Evolutionary conservation across 106 monocot species (phyloP).

Genomic region (Cymbidium sinense): DNA sequence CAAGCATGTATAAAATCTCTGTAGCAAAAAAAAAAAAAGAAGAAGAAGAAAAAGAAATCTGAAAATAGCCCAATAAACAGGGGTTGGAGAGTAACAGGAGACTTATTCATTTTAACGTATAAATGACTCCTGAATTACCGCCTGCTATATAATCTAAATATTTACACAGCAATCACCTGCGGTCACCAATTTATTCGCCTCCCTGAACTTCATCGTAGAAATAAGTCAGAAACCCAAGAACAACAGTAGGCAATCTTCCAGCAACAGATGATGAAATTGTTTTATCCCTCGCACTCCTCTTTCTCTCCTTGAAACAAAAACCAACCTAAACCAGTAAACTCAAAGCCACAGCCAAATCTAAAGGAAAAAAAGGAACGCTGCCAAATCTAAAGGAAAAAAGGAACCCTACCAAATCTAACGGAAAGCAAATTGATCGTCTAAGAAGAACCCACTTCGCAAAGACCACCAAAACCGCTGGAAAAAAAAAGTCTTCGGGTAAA

Average conservation of each 20-base stretch:
- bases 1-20: background rate
- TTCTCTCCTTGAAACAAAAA: background rate
- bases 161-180: background rate
- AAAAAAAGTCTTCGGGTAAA: background rate
- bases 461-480: background rate
- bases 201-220: background rate
- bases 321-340: background rate
- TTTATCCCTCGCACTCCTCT: background rate
- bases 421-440: background rate
- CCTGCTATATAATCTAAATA: background rate
- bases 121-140: background rate
- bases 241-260: background rate
- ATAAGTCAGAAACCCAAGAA: background rate
- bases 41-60: background rate
- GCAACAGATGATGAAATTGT: background rate
- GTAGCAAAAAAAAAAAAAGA: background rate
- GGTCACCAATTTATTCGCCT: background rate
- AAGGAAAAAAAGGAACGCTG: background rate
- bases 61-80: background rate
- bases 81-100: background rate
- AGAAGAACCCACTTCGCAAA: background rate
- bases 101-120: background rate
- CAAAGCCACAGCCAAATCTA: background rate
- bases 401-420: background rate
- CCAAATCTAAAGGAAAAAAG: background rate